phyloP scores from a whole-genome alignment of 371 early-diverging fungal genomes.

The Mucor mucedo region DNA sequence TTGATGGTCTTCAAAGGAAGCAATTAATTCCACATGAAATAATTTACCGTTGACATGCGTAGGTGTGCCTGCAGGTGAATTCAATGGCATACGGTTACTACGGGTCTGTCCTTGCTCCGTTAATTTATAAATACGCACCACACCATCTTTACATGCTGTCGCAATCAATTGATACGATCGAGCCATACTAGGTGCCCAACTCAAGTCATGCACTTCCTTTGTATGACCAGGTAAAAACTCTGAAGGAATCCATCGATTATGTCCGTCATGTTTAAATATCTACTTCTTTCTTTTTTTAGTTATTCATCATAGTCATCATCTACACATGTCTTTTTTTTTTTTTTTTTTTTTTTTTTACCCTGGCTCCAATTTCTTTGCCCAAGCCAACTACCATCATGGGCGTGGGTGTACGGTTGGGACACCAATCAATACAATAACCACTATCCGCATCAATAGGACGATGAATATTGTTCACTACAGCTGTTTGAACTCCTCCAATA shows the following conservation, averaged over 20 bases:
- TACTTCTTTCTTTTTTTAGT: conserved; percentile 27
- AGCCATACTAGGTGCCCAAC: conserved; percentile 91
- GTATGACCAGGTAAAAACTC: conserved; percentile 72
- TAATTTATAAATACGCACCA: conserved; percentile 86
- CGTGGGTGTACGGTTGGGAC: conserved; percentile 77
- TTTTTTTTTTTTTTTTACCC: conserved; percentile 49
- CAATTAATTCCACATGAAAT: conserved; percentile 64
- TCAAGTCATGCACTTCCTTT: conserved; percentile 78
- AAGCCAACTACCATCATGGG: conserved; percentile 90
- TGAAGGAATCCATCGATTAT: conserved; percentile 69
- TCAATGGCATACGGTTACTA: not conserved
- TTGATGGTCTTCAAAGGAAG: conserved; percentile 70
- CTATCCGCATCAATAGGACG: conserved; percentile 61
- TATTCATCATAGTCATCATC: not conserved
- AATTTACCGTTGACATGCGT: conserved; percentile 21
- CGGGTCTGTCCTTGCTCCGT: conserved; percentile 52
- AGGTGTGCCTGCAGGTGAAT: conserved; percentile 26
- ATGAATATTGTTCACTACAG: conserved; percentile 19
- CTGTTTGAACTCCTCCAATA: conserved; percentile 21
- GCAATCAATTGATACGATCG: conserved; percentile 90
- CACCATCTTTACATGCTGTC: conserved; percentile 86
- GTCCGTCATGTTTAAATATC: conserved; percentile 67
- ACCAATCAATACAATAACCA: conserved; percentile 87
- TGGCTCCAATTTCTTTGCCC: conserved; percentile 81
- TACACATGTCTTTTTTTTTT: conserved; percentile 15